Evolutionary conservation across 495 filamentous ascomycete genomes (phyloP).

Genomic region (Peziza echinospora): DNA sequence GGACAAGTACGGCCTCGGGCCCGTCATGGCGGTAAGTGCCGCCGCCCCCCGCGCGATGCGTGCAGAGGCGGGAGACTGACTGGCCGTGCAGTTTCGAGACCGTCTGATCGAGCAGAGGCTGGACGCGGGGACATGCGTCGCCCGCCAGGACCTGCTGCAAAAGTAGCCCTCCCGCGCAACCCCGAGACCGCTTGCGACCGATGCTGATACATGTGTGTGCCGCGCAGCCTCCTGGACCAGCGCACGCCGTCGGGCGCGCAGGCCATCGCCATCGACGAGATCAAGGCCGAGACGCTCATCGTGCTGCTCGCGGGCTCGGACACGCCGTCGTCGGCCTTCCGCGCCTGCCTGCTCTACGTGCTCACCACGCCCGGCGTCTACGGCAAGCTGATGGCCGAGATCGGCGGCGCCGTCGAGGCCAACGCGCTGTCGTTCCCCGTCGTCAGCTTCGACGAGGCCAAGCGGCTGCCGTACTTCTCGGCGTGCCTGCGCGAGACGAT

Average conservation of each 20-base stretch:
- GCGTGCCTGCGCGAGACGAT: constrained; percentile 31
- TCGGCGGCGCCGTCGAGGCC: constrained; percentile 24
- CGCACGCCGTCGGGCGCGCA: constrained; percentile 6
- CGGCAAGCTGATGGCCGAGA: constrained; percentile 33
- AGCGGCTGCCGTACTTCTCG: constrained; percentile 28
- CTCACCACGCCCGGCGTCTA: constrained; percentile 27
- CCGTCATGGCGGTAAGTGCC: not conserved
- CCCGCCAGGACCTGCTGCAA: constrained; percentile 10
- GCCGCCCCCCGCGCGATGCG: no score
- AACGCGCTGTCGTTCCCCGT: constrained; percentile 20
- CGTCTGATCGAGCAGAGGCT: constrained; percentile 26
- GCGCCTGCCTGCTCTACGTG: constrained; percentile 31
- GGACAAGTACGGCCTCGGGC: constrained; percentile 1
- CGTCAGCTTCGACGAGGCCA: constrained; percentile 21
- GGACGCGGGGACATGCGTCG: constrained; percentile 16
- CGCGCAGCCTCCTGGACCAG: constrained; percentile 6
- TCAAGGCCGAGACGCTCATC: constrained; percentile 33
- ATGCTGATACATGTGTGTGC: no score
- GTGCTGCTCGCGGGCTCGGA: constrained; percentile 43
- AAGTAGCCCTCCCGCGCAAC: constrained; percentile 3
- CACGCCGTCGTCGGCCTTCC: constrained; percentile 36
- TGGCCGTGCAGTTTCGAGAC: constrained; percentile 23
- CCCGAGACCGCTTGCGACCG: no score
- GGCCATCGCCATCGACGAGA: constrained; percentile 19
- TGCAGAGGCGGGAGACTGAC: not conserved